These are phyloP conservation scores for Dryas octopetala DNA, from an alignment of 306 rosid genomes.

Conservation along the genomic window DNA sequence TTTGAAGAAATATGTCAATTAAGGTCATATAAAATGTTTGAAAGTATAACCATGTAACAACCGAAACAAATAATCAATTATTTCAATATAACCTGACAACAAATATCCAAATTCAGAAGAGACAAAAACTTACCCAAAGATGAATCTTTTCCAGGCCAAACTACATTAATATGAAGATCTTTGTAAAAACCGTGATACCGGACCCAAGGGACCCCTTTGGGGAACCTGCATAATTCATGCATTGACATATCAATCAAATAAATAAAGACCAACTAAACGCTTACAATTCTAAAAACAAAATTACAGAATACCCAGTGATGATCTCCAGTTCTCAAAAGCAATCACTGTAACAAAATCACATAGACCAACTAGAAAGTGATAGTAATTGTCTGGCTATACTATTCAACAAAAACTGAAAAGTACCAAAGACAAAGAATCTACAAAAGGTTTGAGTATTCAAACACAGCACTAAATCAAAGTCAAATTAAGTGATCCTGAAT, in stretches of 20 bases:
- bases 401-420: no score
- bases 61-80: background rate
- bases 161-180: slow-evolving; percentile 57
- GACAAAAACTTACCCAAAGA: slow-evolving; percentile 47
- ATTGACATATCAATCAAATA: slow-evolving; percentile 21
- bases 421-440: no score
- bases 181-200: slow-evolving; percentile 69
- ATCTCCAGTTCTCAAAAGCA: background rate
- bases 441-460: no score
- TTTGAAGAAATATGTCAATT: no score
- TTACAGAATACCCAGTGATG: background rate
- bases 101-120: background rate
- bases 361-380: background rate
- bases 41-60: background rate
- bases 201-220: slow-evolving; percentile 78
- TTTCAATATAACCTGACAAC: background rate
- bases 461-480: background rate
- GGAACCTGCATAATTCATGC: slow-evolving; percentile 57
- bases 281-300: background rate
- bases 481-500: slow-evolving; percentile 12
- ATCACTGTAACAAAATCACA: background rate
- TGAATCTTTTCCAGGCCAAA: slow-evolving; percentile 91
- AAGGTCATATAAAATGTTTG: background rate
- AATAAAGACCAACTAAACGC: background rate
- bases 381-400: no score